Evolutionary conservation across 78 protist genomes (phyloP).

Genomic region (Dictyostelium capitatum): DNA sequence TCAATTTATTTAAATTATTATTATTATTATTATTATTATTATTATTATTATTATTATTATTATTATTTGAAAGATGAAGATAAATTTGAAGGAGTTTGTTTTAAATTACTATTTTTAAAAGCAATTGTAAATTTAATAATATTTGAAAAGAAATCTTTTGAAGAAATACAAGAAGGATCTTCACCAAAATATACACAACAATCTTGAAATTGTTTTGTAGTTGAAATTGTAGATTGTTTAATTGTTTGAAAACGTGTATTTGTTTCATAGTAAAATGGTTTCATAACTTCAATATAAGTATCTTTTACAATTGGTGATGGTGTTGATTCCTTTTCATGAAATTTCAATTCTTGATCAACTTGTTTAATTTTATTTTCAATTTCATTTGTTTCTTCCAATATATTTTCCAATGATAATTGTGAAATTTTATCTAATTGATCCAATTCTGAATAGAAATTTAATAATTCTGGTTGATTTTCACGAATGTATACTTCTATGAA

Average conservation of each 20-base stretch:
- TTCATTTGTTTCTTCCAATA: conserved; percentile 28
- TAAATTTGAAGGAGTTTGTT: conserved; percentile 1
- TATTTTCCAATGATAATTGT: conserved; percentile 23
- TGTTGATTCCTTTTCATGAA: neutral
- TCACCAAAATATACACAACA: conserved; percentile 65
- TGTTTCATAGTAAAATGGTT: conserved; percentile 13
- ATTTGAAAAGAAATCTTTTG: conserved; percentile 75
- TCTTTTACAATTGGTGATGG: neutral
- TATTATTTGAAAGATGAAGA: neutral
- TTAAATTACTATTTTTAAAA: conserved; percentile 32
- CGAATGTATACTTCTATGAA: conserved; percentile 53
- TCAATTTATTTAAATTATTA: neutral
- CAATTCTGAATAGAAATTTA: conserved; percentile 30
- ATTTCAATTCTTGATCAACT: conserved; percentile 10
- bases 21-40: neutral
- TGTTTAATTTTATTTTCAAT: conserved; percentile 41
- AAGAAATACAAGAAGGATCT: conserved; percentile 23
- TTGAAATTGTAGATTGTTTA: neutral
- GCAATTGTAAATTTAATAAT: conserved; percentile 38
- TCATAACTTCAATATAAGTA: conserved; percentile 16
- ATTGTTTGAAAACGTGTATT: neutral
- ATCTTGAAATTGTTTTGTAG: conserved; percentile 44
- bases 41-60: neutral
- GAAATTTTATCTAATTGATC: neutral
- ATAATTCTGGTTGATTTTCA: conserved; percentile 52